Evolutionary conservation across 768 basidiomycete genomes (phyloP), one percentile per base, ranked within the genome.

Genomic region (Nidularia sp.): DNA sequence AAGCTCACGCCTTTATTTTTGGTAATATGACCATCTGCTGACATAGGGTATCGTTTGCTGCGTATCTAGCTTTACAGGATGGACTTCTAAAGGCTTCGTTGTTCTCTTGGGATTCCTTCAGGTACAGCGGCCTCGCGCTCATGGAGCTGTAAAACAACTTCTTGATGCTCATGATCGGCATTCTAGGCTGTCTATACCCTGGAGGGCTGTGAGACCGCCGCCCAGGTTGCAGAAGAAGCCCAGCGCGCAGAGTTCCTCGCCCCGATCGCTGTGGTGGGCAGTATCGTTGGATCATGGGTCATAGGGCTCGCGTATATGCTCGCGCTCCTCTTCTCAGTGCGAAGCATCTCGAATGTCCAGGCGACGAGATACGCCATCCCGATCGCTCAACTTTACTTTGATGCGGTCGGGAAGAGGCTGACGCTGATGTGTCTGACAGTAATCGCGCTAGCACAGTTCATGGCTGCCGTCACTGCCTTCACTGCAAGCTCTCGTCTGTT

Each of bases 171-270:
- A 2, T 55, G 12, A 18, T 59, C 22, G 48, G 31, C 10, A 41
- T 15, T 36, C 1, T 48, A 77, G 73, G 79, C 80, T 5, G 81
- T 83, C 9, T 83, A 83, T 56, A 81, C 81, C 1, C 70, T 82
- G 29, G 81, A 81, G 64, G 81, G 81, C 22, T 82, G 80, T 60
- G 81, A 83, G 59, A 83, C 81, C 4, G 80, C 81, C 39, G 81
- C 82, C n/a, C 81, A 83, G 59, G 75, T 83, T 5, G 81, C 81
- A 4, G 81, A 84, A 62, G 81, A 84, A 60, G 80, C 80, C 33
- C 67, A 73, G 46, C 75, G 76, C 15, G 81, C 81, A 0, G 78
- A 80, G 50, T 53, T 79, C 47, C 76, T 83, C n/a, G 79, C 81
- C 1, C 81, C 81, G 6, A 65, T 81, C 33, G 81, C 78, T 5